These are phyloP conservation scores for Urochloa ruziziensis DNA, from an alignment of 176 grass and related monocot species.

Conservation along the genomic window DNA sequence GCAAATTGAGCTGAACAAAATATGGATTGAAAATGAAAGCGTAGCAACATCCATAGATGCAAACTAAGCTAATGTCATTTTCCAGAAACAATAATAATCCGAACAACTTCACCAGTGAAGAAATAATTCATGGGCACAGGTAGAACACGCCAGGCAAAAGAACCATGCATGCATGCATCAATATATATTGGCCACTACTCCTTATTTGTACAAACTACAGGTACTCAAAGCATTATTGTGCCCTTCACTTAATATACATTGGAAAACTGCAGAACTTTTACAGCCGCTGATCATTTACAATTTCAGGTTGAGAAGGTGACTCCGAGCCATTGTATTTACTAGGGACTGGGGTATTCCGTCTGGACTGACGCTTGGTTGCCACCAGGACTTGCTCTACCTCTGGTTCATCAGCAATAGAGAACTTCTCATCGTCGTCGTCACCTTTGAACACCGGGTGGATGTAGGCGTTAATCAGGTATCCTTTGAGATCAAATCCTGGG, in stretches of 20 bases:
- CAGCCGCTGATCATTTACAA: slow-evolving; percentile 52
- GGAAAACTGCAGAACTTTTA: slow-evolving; percentile 17
- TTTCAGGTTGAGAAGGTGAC: slow-evolving; percentile 54
- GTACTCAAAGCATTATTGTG: slow-evolving; percentile 6
- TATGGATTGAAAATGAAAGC: too few species aligned
- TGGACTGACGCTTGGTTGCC: slow-evolving; percentile 86
- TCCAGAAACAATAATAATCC: neutral
- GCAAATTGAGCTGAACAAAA: neutral
- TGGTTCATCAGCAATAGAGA: slow-evolving; percentile 39
- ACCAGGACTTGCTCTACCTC: slow-evolving; percentile 65
- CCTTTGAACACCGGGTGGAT: slow-evolving; percentile 92
- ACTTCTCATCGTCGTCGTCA: slow-evolving; percentile 56
- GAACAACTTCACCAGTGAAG: neutral
- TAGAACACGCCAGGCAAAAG: neutral
- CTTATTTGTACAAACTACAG: neutral
- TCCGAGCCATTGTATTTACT: slow-evolving; percentile 79
- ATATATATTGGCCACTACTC: neutral
- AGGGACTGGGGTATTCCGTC: slow-evolving; percentile 67
- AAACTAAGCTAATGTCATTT: neutral
- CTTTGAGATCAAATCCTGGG: slow-evolving; percentile 77
- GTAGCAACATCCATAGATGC: neutral
- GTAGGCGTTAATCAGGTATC: slow-evolving; percentile 73
- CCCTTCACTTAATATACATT: slow-evolving; percentile 36
- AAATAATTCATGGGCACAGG: neutral
- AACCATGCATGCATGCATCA: neutral